Conservation (phyloP, 805 yeast species). For the Metschnikowia colocasiae region DNA sequence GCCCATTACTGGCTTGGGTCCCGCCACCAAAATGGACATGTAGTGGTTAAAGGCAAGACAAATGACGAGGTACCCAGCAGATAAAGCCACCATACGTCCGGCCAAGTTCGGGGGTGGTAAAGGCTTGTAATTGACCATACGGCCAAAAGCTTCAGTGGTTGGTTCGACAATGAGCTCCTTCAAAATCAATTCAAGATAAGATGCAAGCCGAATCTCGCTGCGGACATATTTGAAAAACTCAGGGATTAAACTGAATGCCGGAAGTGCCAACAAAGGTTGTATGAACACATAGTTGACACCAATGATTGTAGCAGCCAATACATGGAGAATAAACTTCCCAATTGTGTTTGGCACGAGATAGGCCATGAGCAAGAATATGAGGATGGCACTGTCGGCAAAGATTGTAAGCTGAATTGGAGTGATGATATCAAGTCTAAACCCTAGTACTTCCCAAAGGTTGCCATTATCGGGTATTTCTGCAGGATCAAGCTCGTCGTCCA, state of each 20-base stretch:
- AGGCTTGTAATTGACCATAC: background rate
- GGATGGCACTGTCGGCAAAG: constrained; percentile 29
- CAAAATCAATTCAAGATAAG: background rate
- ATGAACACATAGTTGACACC: constrained; percentile 7
- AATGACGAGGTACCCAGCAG: constrained; percentile 32
- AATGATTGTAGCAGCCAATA: background rate
- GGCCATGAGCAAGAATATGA: constrained; percentile 37
- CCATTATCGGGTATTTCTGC: constrained; percentile 18
- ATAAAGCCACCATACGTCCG: constrained; percentile 37
- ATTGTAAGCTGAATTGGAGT: constrained; percentile 36
- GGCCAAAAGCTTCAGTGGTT: constrained; percentile 2
- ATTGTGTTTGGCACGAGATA: constrained; percentile 48
- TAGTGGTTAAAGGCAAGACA: constrained; percentile 23
- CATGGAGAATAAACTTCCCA: constrained; percentile 29
- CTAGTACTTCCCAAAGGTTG: constrained; percentile 34
- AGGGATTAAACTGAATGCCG: background rate
- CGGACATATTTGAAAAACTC: background rate
- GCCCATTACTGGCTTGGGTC: constrained; percentile 46
- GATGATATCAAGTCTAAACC: constrained; percentile 31
- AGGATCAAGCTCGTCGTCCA: constrained; percentile 16
- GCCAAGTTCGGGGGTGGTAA: constrained; percentile 26
- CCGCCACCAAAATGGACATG: constrained; percentile 30
- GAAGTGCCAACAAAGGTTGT: background rate
- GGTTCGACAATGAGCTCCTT: constrained; percentile 7
- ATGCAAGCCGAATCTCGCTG: background rate